These are phyloP conservation scores for Lecanicillium sp. DNA, from an alignment of 2,329 filamentous ascomycete species.

Conservation along the genomic window DNA sequence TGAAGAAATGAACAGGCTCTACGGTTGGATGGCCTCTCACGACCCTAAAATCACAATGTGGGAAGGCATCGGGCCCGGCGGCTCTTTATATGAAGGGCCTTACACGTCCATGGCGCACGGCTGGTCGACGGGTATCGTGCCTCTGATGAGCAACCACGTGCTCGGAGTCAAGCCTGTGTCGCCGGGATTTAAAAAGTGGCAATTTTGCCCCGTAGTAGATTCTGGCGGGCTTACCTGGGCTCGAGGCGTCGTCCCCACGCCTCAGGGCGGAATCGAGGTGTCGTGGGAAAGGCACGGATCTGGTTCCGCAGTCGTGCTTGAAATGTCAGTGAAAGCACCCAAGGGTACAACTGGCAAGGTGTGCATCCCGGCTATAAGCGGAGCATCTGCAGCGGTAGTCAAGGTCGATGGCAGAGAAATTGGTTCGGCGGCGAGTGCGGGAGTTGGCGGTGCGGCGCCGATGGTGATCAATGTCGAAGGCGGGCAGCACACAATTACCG, in stretches of 20 bases:
- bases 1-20: slow-evolving; percentile 37
- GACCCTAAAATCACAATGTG: slow-evolving; percentile 41
- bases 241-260: slow-evolving; percentile 34
- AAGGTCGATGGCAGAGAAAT: neutral
- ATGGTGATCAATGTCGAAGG: neutral
- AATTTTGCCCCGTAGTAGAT: slow-evolving; percentile 26
- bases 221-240: slow-evolving; percentile 32
- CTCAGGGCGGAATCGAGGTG: slow-evolving; percentile 14
- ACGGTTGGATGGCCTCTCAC: slow-evolving; percentile 40
- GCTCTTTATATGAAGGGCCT: slow-evolving; percentile 33
- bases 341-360: slow-evolving; percentile 2
- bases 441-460: neutral
- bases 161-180: slow-evolving; percentile 36
- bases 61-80: slow-evolving; percentile 40
- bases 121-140: slow-evolving; percentile 43
- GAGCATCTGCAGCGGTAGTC: neutral
- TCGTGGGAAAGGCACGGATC: slow-evolving; percentile 8
- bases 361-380: neutral
- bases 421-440: neutral
- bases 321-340: slow-evolving; percentile 1
- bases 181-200: slow-evolving; percentile 35
- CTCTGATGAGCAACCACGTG: slow-evolving; percentile 36
- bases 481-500: neutral
- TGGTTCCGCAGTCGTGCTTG: slow-evolving; percentile 3
- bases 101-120: slow-evolving; percentile 44